Base-by-base conservation (phyloP, 2,329 filamentous ascomycete species). In the Microcera coccophila region DNA sequence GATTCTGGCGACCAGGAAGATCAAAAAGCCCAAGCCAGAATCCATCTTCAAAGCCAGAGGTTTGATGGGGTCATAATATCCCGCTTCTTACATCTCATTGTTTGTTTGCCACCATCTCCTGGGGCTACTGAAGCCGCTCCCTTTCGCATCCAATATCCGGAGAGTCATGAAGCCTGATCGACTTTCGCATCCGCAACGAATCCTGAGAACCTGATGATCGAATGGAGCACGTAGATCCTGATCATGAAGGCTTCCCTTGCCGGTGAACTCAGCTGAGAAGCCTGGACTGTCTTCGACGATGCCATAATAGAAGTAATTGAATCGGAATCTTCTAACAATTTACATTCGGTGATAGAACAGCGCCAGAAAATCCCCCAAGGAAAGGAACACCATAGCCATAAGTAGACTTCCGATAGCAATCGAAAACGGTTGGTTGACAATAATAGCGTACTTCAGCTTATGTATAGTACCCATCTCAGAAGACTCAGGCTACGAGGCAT, bases 31-130 rank as follows among this genome's bases (percentile, higher is more conserved):
- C 3, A 14, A n/a, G 5, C 43, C 43, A 5, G 36, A 32, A 3
- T 14, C 24, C n/a, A 12, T 26, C 26, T 42, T 10, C 39, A 21
- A 12, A 42, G n/a, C 3, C 29, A 32, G 38, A 1, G 44, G 44
- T 14, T 42, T 42, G 17, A 46, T 29, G 3, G 43, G 43, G 5
- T 37, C 21, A 18, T 41, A 45, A 17, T 45, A 38, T 12, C 14
- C 2, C 11, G 21, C 10, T 19, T 16, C 7, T 5, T 3, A 36
- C 0, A 15, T 29, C 31, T 19, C 3, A 19, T 11, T 28, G 3
- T 12, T 19, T 2, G 2, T n/a, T 20, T 7, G 4, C 24, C 18
- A 2, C 19, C 26, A 24, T 15, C 22, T 12, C 22, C 22, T 26
- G 22, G 22, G n/a, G n/a, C n/a, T n/a, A n/a, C n/a, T n/a, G n/a